phyloP scores from a whole-genome alignment of 495 filamentous ascomycete genomes.

The Hypoxylon lienhwacheense region DNA sequence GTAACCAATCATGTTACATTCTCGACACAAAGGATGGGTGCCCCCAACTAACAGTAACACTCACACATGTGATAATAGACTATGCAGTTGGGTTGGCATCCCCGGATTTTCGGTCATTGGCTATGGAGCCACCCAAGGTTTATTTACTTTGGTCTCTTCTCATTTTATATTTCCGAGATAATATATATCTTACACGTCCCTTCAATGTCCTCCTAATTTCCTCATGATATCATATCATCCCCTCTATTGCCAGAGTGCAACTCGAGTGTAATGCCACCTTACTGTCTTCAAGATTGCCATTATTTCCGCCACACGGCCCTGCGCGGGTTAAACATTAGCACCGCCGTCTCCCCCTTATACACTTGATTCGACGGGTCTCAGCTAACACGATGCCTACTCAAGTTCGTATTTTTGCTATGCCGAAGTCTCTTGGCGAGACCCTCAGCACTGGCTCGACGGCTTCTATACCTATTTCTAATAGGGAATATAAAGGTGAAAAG shows the following conservation, averaged over 20 bases:
- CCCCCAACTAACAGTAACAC: conserved; percentile 15
- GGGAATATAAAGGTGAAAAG: conserved; percentile 36
- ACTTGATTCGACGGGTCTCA: conserved; percentile 49
- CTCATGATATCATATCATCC: conserved; percentile 2
- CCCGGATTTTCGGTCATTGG: conserved; percentile 16
- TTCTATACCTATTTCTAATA: conserved; percentile 37
- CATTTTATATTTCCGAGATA: conserved; percentile 11
- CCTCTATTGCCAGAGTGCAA: conserved; percentile 13
- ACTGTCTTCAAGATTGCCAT: conserved; percentile 84
- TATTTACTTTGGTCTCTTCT: conserved; percentile 4
- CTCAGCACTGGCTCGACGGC: conserved; percentile 48
- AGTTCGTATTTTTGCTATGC: conserved; percentile 65
- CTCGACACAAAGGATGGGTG: conserved; percentile 21
- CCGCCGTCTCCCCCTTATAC: conserved; percentile 72
- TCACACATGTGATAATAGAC: conserved; percentile 34
- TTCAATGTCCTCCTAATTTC: conserved; percentile 10
- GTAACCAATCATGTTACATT: conserved; percentile 44
- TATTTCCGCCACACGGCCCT: conserved; percentile 89
- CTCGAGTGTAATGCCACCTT: conserved; percentile 70
- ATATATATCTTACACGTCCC: conserved; percentile 30
- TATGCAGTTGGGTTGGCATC: conserved; percentile 24
- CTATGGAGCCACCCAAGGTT: conserved; percentile 25
- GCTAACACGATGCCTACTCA: conserved; percentile 55
- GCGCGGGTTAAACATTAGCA: conserved; percentile 78
- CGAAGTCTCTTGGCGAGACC: conserved; percentile 71